Base-by-base conservation (phyloP, 441 rosid genomes). In the Melastoma candidum region DNA sequence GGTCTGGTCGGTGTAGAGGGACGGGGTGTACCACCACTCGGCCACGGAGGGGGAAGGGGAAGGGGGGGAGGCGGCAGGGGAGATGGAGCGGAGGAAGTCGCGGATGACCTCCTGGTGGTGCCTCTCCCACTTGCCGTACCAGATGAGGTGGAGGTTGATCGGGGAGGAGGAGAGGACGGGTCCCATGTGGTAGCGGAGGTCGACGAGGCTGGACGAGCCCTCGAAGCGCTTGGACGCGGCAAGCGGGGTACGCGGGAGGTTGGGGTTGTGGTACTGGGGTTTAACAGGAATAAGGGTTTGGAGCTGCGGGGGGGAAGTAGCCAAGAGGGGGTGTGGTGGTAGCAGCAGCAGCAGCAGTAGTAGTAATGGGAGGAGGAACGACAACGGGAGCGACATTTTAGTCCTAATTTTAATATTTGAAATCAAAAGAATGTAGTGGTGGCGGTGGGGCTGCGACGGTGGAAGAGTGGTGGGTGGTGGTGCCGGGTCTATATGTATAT, bases 131-230 rank as follows among this genome's bases (percentile, higher is more conserved):
- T 53, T 69, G 14, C 97, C 97, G 74, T 90, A 90, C 97, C 97
- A 90, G 44, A 90, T 77, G 26, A 86, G 70, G 70, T 84, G 81
- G 54, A 90, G 74, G 69, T 84, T 90, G 49, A 90, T 84, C 2
- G 94, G 95, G 0, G 81, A 51, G 22, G 93, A 80, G 2, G 97
- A 80, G 49, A 90, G 94, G 0, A 90, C 97, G 0, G 94, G 95
- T 9, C 97, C 95, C 97, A 86, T 90, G 53, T 90, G 97, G 82
- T 90, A 90, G 0, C 85, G 82, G 66, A 86, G 95, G 14, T 81
- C 66, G 49, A 90, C 72, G 0, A 87, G 55, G 53, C 85, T 70
- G 0, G 98, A 84, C 0, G 92, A 81, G 48, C 92, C 92, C 59
- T 84, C 88, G 55, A 61, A 75, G 54, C 66, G 77, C 54, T 79